Evolutionary conservation across 163 green algal species (phyloP), one percentile per base, ranked within the genome.

Genomic region (Botryococcus braunii): DNA sequence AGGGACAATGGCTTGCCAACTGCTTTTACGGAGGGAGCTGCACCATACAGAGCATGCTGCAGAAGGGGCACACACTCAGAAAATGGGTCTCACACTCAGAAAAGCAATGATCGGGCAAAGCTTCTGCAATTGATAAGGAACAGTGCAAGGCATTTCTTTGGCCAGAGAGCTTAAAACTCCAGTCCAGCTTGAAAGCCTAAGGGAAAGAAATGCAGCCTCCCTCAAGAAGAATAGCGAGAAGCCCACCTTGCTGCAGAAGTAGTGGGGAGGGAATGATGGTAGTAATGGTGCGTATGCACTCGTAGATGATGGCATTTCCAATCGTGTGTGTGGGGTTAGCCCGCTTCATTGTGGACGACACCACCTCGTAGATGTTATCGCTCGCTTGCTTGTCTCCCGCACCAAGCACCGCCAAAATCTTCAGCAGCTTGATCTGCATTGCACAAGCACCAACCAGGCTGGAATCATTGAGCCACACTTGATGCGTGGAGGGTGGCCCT

Each of bases 231-330:
- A 34, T 36, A 39, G 40, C 17, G 11, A 17, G 31, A 48, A 5
- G 17, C 23, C 38, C 50, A 87, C 84, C 82, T 64, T 83, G 63
- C 47, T 78, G 72, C 38, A 98, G 83, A 41, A 97, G 79, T 46
- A 81, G 61, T 5, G 82, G 76, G 73, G 89, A 88, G 63, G 93
- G 93, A 77, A 91, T 89, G 72, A 98, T 96, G 72, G 79, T 81
- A 8, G 91, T 89, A 58, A 93, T 86, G 21, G 91, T 95, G 36
- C 77, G 71, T 27, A 97, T 82, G 52, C 82, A 90, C 76, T 98
- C 93, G 70, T 89, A 95, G 49, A 96, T 79, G 40, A 98, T 85
- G n/a, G 93, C 93, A 69, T 95, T 90, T 61, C 86, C 76, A 17
- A 82, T 85, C 63, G 70, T 88, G 76, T 85, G 86, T 48, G 63